phyloP scores from a whole-genome alignment of 345 rosid genomes.

The Orychophragmus violaceus region DNA sequence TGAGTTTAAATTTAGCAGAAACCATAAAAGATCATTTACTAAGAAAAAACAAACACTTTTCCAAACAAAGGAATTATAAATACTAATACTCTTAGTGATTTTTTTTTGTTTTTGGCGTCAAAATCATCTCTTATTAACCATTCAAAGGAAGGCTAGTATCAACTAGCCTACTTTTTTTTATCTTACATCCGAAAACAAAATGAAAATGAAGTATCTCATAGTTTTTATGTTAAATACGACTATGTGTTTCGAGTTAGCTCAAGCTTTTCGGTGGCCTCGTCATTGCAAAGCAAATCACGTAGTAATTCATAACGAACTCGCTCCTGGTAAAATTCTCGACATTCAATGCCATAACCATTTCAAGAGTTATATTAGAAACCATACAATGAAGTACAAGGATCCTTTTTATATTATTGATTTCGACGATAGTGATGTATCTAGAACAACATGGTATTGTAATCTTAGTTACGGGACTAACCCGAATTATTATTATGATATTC shows the following conservation, averaged over 20 bases:
- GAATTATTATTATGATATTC: background rate
- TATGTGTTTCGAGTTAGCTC: background rate
- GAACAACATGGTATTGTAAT: background rate
- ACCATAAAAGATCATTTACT: no score
- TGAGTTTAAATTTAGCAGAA: no score
- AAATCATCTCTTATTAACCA: no score
- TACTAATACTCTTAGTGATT: no score
- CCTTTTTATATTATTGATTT: background rate
- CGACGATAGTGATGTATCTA: background rate
- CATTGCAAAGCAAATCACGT: background rate
- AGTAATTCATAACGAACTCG: background rate
- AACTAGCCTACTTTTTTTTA: no score
- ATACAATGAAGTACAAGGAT: background rate
- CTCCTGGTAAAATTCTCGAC: background rate
- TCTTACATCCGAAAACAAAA: background rate
- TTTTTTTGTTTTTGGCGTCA: no score
- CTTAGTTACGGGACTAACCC: background rate
- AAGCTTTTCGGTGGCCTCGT: no score
- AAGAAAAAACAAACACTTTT: no score
- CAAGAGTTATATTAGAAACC: accelerated
- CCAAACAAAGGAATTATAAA: no score
- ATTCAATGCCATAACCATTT: background rate
- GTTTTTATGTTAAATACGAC: background rate
- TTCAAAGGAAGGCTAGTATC: no score
- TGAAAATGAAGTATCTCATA: background rate